Conservation (phyloP, 306 rosid genomes). For the Glycine tomentella region DNA sequence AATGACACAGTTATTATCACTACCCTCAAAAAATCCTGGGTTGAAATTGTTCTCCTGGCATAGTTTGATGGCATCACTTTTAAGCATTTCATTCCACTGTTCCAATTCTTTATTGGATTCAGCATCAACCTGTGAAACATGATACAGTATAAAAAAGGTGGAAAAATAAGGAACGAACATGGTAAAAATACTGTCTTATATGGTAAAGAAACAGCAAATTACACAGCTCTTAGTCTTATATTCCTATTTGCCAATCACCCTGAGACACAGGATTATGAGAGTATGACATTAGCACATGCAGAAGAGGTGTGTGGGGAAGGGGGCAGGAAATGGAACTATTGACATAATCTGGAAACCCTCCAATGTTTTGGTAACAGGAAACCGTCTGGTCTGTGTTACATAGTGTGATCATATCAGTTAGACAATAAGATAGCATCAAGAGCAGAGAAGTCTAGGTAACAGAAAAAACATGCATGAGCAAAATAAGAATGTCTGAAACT, state of each 20-base stretch:
- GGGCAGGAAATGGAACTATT: conserved; percentile 1
- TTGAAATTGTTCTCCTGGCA: conserved; percentile 94
- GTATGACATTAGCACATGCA: conserved; percentile 20
- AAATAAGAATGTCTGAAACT: conserved; percentile 3
- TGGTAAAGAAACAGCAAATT: conserved; percentile 16
- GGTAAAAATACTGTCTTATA: conserved; percentile 11
- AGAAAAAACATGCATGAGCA: conserved; percentile 10
- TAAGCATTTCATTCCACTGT: conserved; percentile 97
- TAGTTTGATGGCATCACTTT: conserved; percentile 81
- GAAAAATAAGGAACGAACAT: background rate
- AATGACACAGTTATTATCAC: conserved; percentile 76
- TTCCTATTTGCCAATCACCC: conserved; percentile 22
- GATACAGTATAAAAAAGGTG: conserved; percentile 20
- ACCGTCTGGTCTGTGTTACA: conserved; percentile 25
- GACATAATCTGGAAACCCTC: conserved; percentile 5
- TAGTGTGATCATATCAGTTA: background rate
- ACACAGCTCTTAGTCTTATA: conserved; percentile 2
- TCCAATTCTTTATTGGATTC: conserved; percentile 92
- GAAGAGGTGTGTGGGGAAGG: background rate
- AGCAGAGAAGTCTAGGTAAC: background rate
- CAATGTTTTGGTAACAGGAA: conserved; percentile 10
- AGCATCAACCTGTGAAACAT: conserved; percentile 73
- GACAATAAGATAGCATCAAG: background rate
- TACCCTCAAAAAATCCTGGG: conserved; percentile 93
- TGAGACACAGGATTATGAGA: background rate